These are phyloP conservation scores for Xylaria sp. DNA, from an alignment of 2,329 filamentous ascomycete genomes.

Conservation along the genomic window DNA sequence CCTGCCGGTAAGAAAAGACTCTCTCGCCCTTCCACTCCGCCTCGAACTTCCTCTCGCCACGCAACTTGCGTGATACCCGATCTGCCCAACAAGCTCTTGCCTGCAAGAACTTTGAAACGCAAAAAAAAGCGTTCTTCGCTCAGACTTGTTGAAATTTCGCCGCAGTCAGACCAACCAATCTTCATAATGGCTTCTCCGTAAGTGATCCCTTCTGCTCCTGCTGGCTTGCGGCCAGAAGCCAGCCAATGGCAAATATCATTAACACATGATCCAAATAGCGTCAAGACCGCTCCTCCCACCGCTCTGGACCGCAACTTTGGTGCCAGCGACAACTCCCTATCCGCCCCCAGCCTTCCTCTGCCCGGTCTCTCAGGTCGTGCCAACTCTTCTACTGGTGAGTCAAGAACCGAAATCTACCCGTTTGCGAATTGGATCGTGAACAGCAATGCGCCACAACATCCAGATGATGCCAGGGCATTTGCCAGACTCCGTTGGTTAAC, in stretches of 20 bases:
- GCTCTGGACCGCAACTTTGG: conserved; percentile 36
- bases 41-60: conserved; percentile 42
- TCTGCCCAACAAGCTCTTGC: conserved; percentile 21
- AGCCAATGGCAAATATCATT: conserved; percentile 5
- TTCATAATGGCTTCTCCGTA: conserved; percentile 46
- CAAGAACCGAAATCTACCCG: background rate
- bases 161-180: background rate
- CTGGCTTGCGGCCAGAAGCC: background rate
- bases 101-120: conserved; percentile 37
- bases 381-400: conserved; percentile 47
- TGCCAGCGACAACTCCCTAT: conserved; percentile 19
- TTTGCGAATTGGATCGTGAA: background rate
- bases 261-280: conserved; percentile 35
- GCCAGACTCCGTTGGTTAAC: conserved; percentile 20
- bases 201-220: conserved; percentile 21
- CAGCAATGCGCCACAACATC: background rate
- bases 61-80: conserved; percentile 23
- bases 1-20: conserved; percentile 26
- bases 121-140: conserved; percentile 44
- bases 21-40: conserved; percentile 39
- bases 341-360: conserved; percentile 41
- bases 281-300: conserved; percentile 41
- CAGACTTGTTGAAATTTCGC: conserved; percentile 33
- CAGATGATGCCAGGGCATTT: conserved; percentile 17
- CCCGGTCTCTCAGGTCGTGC: conserved; percentile 47